Conservation (phyloP, 176 grass and related monocot species). For the Musa schizocarpa region DNA sequence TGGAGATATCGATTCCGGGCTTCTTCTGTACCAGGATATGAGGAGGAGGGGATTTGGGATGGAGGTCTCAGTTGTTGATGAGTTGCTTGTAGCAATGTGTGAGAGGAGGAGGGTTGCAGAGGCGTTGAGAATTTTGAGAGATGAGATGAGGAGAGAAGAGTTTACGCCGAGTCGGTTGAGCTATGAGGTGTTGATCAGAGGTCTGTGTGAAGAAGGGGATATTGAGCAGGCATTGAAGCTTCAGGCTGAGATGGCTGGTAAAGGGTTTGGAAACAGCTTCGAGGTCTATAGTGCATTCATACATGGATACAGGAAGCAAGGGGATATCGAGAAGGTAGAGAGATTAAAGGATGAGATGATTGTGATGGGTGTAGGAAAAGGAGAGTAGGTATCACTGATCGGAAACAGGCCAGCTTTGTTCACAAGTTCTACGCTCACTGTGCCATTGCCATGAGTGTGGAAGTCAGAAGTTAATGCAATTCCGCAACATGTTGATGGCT, state of each 20-base stretch:
- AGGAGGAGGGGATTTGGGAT: conserved; percentile 44
- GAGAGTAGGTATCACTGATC: neutral
- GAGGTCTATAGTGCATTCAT: conserved; percentile 42
- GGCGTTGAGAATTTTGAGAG: conserved; percentile 39
- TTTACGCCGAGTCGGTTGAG: conserved; percentile 29
- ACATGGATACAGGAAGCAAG: conserved; percentile 28
- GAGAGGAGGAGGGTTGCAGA: conserved; percentile 29
- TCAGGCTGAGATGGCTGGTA: conserved; percentile 60
- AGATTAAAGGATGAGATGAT: conserved; percentile 50
- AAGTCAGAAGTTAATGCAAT: too few relatives aligned
- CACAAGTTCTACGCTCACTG: too few relatives aligned
- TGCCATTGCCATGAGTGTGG: too few relatives aligned
- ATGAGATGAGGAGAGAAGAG: conserved; percentile 47
- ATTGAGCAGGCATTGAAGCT: conserved; percentile 49
- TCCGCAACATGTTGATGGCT: too few relatives aligned
- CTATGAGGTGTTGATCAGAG: conserved; percentile 33
- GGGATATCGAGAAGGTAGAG: conserved; percentile 32
- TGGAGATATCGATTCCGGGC: conserved; percentile 20
- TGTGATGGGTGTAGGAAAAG: neutral
- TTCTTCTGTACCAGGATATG: conserved; percentile 47
- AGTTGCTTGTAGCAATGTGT: conserved; percentile 39
- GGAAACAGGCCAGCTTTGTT: too few relatives aligned
- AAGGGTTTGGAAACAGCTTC: conserved; percentile 34
- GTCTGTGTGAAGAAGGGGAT: conserved; percentile 40
- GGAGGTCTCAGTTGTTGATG: conserved; percentile 26